Base-by-base conservation (phyloP, 2,329 filamentous ascomycete species). In the Apiospora aurea region DNA sequence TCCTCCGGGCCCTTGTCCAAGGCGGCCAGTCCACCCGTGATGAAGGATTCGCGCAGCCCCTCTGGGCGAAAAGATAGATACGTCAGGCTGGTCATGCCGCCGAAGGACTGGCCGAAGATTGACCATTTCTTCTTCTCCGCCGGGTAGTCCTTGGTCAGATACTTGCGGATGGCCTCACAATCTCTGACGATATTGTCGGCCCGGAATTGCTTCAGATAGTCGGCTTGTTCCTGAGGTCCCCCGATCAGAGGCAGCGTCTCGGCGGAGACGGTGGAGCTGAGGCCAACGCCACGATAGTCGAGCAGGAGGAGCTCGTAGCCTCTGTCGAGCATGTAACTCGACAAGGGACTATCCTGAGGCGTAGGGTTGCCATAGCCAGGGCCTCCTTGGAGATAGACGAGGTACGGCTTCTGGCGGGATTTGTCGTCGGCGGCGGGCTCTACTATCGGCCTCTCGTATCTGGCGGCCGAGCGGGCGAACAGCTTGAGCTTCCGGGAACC, bases 131-230 rank as follows among this genome's bases (percentile, higher is more conserved):
- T 89, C 79, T 93, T 91, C 67, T 92, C 89, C 29, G 88, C 85
- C 0, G 93, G 90, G 77, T 91, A 93, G 69, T 91, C 89, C 6
- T 86, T 84, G 0, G 93, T 96, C 70, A 98, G 85, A 51, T 88
- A 92, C 77, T 91, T 88, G 6, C 96, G 90, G 44, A 98, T 90
- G 5, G 95, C 94, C 80, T 98, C 96, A 75, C 93, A 94, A 78
- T 98, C 96, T 67, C 90, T 90, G 53, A 98, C 95, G 69, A 97
- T 97, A 79, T 89, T 96, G 82, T 98, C 95, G 46, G 96, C 95
- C 57, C 96, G 90, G 85, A 97, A 97, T 51, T 91, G 86, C 80
- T 93, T 93, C 74, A 98, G 87, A 77, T 97, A 97, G 70, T 91
- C 88, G 8, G 92, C 93, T 82, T 98, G 94, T 72, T 89, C 89